Base-by-base conservation (phyloP, 805 yeast species). In the Saccharomycopsis sp. region DNA sequence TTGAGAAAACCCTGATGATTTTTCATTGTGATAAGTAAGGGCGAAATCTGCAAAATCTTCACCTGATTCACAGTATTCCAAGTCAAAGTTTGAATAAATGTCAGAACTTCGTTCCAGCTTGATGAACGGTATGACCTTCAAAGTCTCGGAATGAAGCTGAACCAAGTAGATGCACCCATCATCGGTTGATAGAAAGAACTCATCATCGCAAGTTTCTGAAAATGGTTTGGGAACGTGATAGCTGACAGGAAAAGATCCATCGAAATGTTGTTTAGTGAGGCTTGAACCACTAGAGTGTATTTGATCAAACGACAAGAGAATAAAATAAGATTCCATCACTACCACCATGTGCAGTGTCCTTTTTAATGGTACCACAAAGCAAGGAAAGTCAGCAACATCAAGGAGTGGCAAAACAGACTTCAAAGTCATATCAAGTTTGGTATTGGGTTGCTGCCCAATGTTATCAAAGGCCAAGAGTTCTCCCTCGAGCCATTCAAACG, bases 21-120 rank as follows among this genome's bases (percentile, higher is more conserved):
- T 39, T 12, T 43, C 46, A 17, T 34, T 34, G 3, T 37, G 36
- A 21, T 19, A 41, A 15, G 43, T 29, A 6, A 43, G 23, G 4
- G 34, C 27, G 20, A 23, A 42, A 13, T 34, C 20, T 4, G 13
- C 17, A 17, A n/a, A n/a, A n/a, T n/a, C n/a, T n/a, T n/a, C n/a
- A n/a, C n/a, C n/a, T n/a, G n/a, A 4, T n/a, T n/a, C n/a, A n/a
- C n/a, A n/a, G n/a, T n/a, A n/a, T n/a, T n/a, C n/a, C n/a, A 22
- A 16, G n/a, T n/a, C n/a, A n/a, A n/a, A n/a, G n/a, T n/a, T n/a
- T n/a, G n/a, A n/a, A n/a, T n/a, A n/a, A n/a, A n/a, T n/a, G n/a
- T n/a, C n/a, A n/a, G n/a, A n/a, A n/a, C n/a, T n/a, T n/a, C n/a
- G n/a, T n/a, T n/a, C n/a, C n/a, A n/a, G n/a, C n/a, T n/a, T n/a